Conservation (phyloP, 352 stramenopile species). For the Thraustochytrium sp. region DNA sequence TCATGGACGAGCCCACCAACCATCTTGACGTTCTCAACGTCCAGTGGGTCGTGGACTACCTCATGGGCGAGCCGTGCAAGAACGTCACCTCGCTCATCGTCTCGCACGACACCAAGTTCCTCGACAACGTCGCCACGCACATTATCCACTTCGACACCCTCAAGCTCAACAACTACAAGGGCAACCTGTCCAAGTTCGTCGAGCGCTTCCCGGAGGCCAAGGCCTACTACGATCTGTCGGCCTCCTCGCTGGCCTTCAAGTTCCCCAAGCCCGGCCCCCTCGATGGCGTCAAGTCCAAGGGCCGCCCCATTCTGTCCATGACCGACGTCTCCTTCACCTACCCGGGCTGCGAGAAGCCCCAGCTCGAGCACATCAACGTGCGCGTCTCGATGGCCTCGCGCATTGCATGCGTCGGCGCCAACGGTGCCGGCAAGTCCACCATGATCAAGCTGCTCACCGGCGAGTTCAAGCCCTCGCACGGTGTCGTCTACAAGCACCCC, state of each 20-base stretch:
- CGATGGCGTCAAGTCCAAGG: constrained; percentile 79
- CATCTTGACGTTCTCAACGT: constrained; percentile 94
- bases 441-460: constrained; percentile 89
- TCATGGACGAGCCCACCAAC: constrained; percentile 89
- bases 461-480: constrained; percentile 66
- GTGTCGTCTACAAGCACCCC: constrained; percentile 49
- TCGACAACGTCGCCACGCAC: constrained; percentile 92
- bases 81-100: constrained; percentile 91
- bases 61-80: constrained; percentile 76
- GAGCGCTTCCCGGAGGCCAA: constrained; percentile 56
- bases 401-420: constrained; percentile 90
- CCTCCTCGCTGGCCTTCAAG: constrained; percentile 75
- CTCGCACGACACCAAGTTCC: constrained; percentile 90
- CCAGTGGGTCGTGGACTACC: constrained; percentile 91
- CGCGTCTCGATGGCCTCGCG: constrained; percentile 90
- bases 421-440: constrained; percentile 94
- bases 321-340: constrained; percentile 60
- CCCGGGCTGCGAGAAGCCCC: constrained; percentile 43
- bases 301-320: constrained; percentile 83
- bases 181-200: constrained; percentile 80
- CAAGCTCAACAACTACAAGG: constrained; percentile 81
- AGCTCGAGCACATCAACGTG: constrained; percentile 67
- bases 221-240: constrained; percentile 67
- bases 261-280: constrained; percentile 74
- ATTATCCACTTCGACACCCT: constrained; percentile 92